These are phyloP conservation scores for Penicillium desertorum DNA, from an alignment of 495 filamentous ascomycete species.

Conservation along the genomic window DNA sequence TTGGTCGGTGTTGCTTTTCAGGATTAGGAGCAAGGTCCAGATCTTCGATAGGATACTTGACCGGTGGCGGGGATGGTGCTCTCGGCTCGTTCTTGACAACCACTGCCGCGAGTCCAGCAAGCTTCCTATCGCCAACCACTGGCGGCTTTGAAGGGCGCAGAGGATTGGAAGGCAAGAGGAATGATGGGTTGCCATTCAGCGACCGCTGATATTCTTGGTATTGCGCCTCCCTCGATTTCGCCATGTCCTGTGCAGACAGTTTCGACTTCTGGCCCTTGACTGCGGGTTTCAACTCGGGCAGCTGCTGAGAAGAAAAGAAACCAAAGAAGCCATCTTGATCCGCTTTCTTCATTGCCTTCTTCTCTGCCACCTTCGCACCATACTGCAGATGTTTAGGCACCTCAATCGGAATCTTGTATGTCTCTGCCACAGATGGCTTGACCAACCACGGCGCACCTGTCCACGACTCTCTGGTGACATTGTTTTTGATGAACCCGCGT, in stretches of 20 bases:
- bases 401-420: conserved; percentile 79
- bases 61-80: conserved; percentile 69
- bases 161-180: conserved; percentile 37
- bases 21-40: conserved; percentile 67
- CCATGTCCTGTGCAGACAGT: conserved; percentile 43
- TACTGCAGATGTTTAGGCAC: conserved; percentile 82
- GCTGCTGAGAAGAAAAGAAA: conserved; percentile 54
- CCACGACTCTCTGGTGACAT: conserved; percentile 87
- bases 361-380: conserved; percentile 72
- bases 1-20: conserved; percentile 62
- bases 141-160: conserved; percentile 38
- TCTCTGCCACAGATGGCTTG: conserved; percentile 77
- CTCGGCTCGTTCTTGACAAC: conserved; percentile 42
- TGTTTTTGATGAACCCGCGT: conserved; percentile 92
- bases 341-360: conserved; percentile 73
- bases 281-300: conserved; percentile 79
- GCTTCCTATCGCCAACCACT: conserved; percentile 43
- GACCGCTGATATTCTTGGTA: conserved; percentile 55
- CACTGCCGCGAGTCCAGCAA: conserved; percentile 26
- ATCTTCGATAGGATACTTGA: conserved; percentile 96
- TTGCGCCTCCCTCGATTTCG: conserved; percentile 47
- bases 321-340: conserved; percentile 54
- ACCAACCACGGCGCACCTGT: conserved; percentile 94
- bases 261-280: conserved; percentile 76
- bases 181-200: conserved; percentile 50